Evolutionary conservation across 2,329 filamentous ascomycete genomes (phyloP), one percentile per base, ranked within the genome.

Genomic region (Atkinsonella texensis): DNA sequence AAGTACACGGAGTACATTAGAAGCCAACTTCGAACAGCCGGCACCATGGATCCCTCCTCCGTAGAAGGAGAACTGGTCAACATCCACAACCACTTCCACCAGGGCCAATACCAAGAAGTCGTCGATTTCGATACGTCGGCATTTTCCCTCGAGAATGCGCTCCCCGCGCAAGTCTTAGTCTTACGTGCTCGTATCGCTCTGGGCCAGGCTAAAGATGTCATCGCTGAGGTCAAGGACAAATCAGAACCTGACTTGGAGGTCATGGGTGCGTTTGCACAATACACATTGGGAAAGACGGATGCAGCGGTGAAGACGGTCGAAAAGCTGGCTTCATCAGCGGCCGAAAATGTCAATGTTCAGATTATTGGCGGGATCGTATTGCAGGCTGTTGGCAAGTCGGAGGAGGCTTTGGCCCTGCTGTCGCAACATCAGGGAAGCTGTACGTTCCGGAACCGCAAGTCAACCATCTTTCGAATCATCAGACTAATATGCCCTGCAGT

Each of bases 91-190:
- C 69, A 80, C 70, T 85, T 85, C 71, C 77, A 84, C 68, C 80
- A 84, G 68, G 89, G 87, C 65, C 90, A 95, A 74, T 95, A 88
- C 76, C 79, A 87, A 64, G 77, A 84, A 64, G 90, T 94, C 57
- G 70, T 94, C 69, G 85, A 93, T 72, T 95, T 89, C 71, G 85
- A 94, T 69, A 85, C 83, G 43, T 82, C 85, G 6, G 75, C 83
- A 54, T 85, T 97, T 63, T 93, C 87, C 44, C 60, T 83, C 56
- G 81, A 85, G 62, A 96, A 96, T 71, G 75, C 76, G 46, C 75
- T 89, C 13, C 81, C 88, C 42, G 86, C 87, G 41, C 83, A 83
- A 53, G 73, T 95, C 44, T 80, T 97, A 52, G 77, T 85, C 65
- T 81, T 91, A 56, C 87, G 93, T 65, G 83, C 91, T 43, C 85